phyloP scores from a whole-genome alignment of 371 early-diverging fungal species.

The Apophysomyces elegans region DNA sequence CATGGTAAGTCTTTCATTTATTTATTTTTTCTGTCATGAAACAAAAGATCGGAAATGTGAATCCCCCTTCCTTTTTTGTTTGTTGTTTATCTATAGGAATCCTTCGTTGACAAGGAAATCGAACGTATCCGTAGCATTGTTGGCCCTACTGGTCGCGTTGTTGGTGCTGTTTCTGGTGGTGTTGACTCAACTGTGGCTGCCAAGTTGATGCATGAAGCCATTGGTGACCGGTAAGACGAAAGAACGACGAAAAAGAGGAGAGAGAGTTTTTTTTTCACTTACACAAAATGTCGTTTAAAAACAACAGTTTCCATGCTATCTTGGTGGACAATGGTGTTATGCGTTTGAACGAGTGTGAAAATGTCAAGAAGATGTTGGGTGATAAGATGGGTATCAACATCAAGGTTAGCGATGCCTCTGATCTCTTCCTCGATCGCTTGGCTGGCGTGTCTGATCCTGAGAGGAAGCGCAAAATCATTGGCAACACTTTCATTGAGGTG shows the following conservation, averaged over 20 bases:
- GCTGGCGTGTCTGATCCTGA: constrained; percentile 95
- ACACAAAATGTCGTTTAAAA: not conserved
- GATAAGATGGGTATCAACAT: constrained; percentile 95
- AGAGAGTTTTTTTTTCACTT: not conserved
- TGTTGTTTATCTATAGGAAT: constrained; percentile 24
- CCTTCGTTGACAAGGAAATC: constrained; percentile 96
- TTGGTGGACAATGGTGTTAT: constrained; percentile 98
- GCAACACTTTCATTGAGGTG: constrained; percentile 97
- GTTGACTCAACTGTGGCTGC: constrained; percentile 98
- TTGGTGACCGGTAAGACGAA: constrained; percentile 82
- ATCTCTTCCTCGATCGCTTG: constrained; percentile 85
- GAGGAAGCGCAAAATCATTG: constrained; percentile 97
- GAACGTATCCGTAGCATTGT: constrained; percentile 90
- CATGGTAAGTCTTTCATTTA: constrained; percentile 58
- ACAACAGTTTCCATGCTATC: constrained; percentile 88
- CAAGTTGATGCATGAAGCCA: constrained; percentile 94
- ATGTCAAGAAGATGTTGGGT: constrained; percentile 80
- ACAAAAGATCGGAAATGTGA: too few relatives aligned
- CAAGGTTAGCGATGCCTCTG: constrained; percentile 89
- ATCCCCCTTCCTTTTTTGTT: too few relatives aligned
- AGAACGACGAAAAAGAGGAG: not conserved
- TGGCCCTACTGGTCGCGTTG: constrained; percentile 90
- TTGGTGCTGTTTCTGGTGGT: constrained; percentile 97
- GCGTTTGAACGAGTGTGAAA: constrained; percentile 93
- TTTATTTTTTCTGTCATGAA: too few relatives aligned